Evolutionary conservation across 2,329 filamentous ascomycete species (phyloP), one percentile per base, ranked within the genome.

Genomic region (Hypocreales sp.): DNA sequence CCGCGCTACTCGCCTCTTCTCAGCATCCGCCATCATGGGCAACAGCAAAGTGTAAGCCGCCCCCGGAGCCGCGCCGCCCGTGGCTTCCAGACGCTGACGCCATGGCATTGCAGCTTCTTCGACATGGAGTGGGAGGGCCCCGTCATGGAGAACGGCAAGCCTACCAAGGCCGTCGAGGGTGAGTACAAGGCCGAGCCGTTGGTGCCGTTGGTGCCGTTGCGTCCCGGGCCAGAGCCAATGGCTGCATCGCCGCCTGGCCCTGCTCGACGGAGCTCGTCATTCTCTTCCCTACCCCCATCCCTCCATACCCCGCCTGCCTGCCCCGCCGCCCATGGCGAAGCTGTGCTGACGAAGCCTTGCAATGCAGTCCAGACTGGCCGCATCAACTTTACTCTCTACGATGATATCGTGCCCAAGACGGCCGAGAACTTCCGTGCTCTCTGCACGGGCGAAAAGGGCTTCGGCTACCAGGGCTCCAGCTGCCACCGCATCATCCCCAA

Each of bases 401-500:
- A 87, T 53, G 69, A 83, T 41, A 67, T 74, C 35, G 83, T 92
- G 53, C 87, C 87, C 56, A 90, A 79, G 73, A 94, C 87, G 31
- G 66, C 70, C 43, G 64, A 70, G 56, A 90, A 90, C 73, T 92
- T 92, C 74, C 71, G 69, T 42, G 72, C 73, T 53, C 79, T 90
- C 48, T 84, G 79, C 77, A 83, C 75, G 38, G 67, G 67, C 42
- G 69, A 80, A 65, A 72, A 82, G 61, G 81, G 80, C 50, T 76
- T 79, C 56, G 81, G 82, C 45, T 93, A 92, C 69, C 58, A 70
- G 55, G 73, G 72, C 51, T 90, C 81, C 44, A 67, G 69, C 41
- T 92, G 92, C 77, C 83, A 93, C 72, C 82, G 84, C 46, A 77
- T 93, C 59, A 92, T 92, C 59, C 79, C 79, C 44, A 57, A 82